Evolutionary conservation across 1,284 basidiomycete species (phyloP), one percentile per base, ranked within the genome.

Genomic region (Leccinum pachyderme): DNA sequence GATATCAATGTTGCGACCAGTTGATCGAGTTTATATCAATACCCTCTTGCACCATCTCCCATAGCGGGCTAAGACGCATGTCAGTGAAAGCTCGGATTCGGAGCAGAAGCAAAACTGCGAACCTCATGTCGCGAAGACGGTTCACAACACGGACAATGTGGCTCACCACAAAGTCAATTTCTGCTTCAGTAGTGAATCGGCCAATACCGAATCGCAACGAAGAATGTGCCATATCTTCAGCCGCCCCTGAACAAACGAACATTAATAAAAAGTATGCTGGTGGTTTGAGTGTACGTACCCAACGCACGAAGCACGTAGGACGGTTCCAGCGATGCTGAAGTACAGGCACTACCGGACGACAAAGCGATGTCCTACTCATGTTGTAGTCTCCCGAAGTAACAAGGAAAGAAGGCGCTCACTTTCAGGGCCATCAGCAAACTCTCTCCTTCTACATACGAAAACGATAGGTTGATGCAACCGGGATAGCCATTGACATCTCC

Each of bases 211-310:
- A 99, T 43, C 97, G 89, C 52, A 99, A 81, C 15, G 94, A 97
- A 11, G 95, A 98, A 72, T 99, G 97, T 0, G 97, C 97, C 91
- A 98, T 98, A 68, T 98, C 97, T 73, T 99, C 97, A 29, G 95
- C 92, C 44, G 95, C 91, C 62, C 94, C 89, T 88, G 56, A 46
- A 47, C 47, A 54, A 59, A 49, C 45, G 54, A 31, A 31, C 9
- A 53, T 55, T 35, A 18, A 27, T 44, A 22, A 49, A 37, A 54
- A 47, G 35, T 22, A 22, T 11, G 47, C 43, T 12, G 33, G 15
- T 44, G 47, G 46, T 13, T 32, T 5, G 22, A 48, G 28, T 37
- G 39, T 55, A 59, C 77, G 60, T 66, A 83, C 91, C 96, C 41
- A 99, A 83, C 2, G 97, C 97, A 57, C 97, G 89, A 28, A 99